phyloP scores from a whole-genome alignment of 768 basidiomycete species.

The Kwoniella newhampshirensis region DNA sequence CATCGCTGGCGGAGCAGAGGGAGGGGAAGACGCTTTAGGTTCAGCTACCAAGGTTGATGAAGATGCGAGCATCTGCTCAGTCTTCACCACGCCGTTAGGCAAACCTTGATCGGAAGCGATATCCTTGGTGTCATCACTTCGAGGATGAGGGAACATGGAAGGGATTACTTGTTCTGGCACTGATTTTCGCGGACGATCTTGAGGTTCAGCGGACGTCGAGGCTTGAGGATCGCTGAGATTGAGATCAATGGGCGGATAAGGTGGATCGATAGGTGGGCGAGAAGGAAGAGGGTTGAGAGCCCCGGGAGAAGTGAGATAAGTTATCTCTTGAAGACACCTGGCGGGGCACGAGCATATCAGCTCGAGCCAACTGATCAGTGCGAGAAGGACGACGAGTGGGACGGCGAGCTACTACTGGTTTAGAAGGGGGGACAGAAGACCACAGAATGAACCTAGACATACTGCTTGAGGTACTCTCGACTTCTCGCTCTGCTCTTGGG shows the following conservation, averaged over 20 bases:
- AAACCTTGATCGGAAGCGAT: background rate
- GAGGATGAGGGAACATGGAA: slow-evolving; percentile 11
- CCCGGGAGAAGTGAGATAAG: slow-evolving; percentile 92
- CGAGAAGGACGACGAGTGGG: no score
- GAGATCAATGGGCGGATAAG: background rate
- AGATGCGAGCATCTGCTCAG: background rate
- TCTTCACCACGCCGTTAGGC: slow-evolving; percentile 2
- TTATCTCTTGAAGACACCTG: slow-evolving; percentile 96
- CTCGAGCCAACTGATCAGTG: no score
- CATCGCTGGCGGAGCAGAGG: background rate
- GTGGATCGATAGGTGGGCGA: slow-evolving; percentile 58
- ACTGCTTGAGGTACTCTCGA: slow-evolving; percentile 97
- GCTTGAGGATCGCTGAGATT: slow-evolving; percentile 7
- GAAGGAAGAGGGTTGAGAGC: slow-evolving; percentile 96
- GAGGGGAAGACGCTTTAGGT: background rate
- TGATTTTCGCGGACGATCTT: slow-evolving; percentile 34
- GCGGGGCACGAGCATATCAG: slow-evolving; percentile 22
- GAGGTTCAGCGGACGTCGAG: background rate
- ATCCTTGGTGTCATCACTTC: background rate
- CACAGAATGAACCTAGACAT: slow-evolving; percentile 55
- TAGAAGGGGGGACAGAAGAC: background rate
- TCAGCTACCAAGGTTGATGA: background rate
- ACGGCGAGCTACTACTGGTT: no score
- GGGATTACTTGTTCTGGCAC: slow-evolving; percentile 33
- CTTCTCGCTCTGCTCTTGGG: slow-evolving; percentile 94